phyloP scores from a whole-genome alignment of 2,329 filamentous ascomycete species.

The Arthrobotrys pseudoclavata region DNA sequence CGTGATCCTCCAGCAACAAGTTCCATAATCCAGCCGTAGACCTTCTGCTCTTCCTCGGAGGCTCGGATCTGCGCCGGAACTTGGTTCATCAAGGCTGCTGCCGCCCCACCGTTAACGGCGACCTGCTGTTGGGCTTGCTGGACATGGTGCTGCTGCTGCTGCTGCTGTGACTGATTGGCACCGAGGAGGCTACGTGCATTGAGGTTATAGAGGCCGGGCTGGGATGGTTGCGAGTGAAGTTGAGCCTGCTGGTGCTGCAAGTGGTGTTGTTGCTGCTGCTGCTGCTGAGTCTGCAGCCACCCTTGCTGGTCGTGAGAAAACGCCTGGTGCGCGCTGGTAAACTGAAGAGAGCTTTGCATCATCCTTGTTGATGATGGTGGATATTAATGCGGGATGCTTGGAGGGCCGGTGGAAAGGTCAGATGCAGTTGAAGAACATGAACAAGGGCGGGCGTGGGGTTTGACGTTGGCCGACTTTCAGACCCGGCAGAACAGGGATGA shows the following conservation, averaged over 20 bases:
- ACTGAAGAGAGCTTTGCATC: slow-evolving; percentile 59
- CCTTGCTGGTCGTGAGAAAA: slow-evolving; percentile 63
- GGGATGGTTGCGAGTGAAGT: slow-evolving; percentile 52
- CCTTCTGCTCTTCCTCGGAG: slow-evolving; percentile 63
- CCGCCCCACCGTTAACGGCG: slow-evolving; percentile 67
- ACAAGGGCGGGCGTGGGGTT: slow-evolving; percentile 33
- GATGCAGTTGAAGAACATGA: slow-evolving; percentile 12
- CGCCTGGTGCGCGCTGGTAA: slow-evolving; percentile 60
- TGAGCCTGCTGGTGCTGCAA: slow-evolving; percentile 60
- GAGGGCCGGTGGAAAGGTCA: slow-evolving; percentile 11
- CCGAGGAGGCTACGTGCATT: slow-evolving; percentile 48
- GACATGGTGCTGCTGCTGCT: slow-evolving; percentile 29
- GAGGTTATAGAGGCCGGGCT: slow-evolving; percentile 51
- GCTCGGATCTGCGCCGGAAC: slow-evolving; percentile 49
- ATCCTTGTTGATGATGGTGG: slow-evolving; percentile 42
- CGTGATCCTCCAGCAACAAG: slow-evolving; percentile 71
- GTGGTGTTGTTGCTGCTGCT: slow-evolving; percentile 61
- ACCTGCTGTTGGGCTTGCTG: slow-evolving; percentile 71
- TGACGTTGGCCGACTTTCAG: slow-evolving; percentile 22
- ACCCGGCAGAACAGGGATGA: slow-evolving; percentile 11
- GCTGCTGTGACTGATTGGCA: slow-evolving; percentile 50
- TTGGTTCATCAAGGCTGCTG: slow-evolving; percentile 59
- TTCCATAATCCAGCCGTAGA: slow-evolving; percentile 64
- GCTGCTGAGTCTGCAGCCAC: slow-evolving; percentile 61
- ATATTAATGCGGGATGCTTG: not conserved